Conservation (phyloP, 2,329 filamentous ascomycete species). For the Penicillium sp. region DNA sequence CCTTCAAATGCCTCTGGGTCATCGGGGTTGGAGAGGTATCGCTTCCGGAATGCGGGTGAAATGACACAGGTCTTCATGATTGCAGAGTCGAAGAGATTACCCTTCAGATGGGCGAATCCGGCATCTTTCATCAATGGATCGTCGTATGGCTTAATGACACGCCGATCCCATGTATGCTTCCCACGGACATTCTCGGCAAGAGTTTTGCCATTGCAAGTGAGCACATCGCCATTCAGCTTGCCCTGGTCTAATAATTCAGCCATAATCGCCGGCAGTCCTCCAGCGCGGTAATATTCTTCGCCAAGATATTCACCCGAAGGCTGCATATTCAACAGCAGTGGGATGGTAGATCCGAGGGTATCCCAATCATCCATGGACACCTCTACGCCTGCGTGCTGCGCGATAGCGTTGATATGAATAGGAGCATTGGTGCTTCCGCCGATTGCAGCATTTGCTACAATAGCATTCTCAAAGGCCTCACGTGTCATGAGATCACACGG, state of each 20-base stretch:
- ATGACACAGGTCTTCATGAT: slow-evolving; percentile 57
- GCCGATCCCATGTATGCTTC: slow-evolving; percentile 52
- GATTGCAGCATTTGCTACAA: slow-evolving; percentile 56
- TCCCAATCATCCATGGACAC: slow-evolving; percentile 58
- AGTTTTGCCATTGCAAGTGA: slow-evolving; percentile 37
- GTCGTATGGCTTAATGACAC: slow-evolving; percentile 48
- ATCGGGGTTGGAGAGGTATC: slow-evolving; percentile 48
- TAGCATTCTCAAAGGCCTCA: slow-evolving; percentile 57
- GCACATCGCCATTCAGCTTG: slow-evolving; percentile 41
- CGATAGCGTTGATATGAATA: slow-evolving; percentile 57
- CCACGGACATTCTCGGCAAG: slow-evolving; percentile 23
- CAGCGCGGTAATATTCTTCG: slow-evolving; percentile 57
- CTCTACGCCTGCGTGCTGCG: slow-evolving; percentile 54
- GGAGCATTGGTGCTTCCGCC: slow-evolving; percentile 59
- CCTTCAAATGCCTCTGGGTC: slow-evolving; percentile 53
- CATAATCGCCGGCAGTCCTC: slow-evolving; percentile 55
- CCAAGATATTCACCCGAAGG: slow-evolving; percentile 55
- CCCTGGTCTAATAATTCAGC: slow-evolving; percentile 53
- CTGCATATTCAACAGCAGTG: slow-evolving; percentile 56
- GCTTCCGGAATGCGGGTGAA: slow-evolving; percentile 46
- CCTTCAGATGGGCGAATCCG: slow-evolving; percentile 53
- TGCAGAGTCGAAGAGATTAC: slow-evolving; percentile 52
- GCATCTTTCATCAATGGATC: slow-evolving; percentile 52
- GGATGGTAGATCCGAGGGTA: slow-evolving; percentile 50
- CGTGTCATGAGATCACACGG: slow-evolving; percentile 58